Evolutionary conservation across 2,329 filamentous ascomycete species (phyloP), one percentile per base, ranked within the genome.

Genomic region (Bipolaris bicolor): DNA sequence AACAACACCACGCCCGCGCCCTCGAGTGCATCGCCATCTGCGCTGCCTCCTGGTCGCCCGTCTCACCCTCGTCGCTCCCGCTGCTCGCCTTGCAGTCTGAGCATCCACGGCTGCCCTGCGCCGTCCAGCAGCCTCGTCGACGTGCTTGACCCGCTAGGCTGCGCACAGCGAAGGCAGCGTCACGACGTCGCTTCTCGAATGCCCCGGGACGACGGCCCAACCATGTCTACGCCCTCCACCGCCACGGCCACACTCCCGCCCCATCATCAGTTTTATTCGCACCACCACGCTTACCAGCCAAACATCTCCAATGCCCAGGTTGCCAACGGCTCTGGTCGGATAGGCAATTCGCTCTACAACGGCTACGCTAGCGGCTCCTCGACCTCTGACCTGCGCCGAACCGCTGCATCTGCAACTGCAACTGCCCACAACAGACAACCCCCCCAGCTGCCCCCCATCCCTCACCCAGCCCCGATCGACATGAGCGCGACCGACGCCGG

Each of bases 141-240:
- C 63, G 55, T 55, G 56, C 57, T 45, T 50, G 57, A 53, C 50
- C 54, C 57, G 63, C 66, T 62, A 57, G 52, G 57, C 62, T 52
- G 57, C 55, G 61, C 43, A 57, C 48, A 61, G 57, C 45, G 20
- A 60, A 65, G 65, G 64, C 56, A 67, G 70, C 68, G 69, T 62
- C 65, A 69, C 68, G 47, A 73, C 68, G 58, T 54, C 70, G 60
- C 61, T 46, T 55, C 57, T 59, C 60, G 60, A 60, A 61, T 66
- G 65, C 67, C 70, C 52, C 51, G 63, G 50, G 58, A 52, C 66
- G 58, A 57, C 59, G 57, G 48, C 52, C 22, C 49, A 52, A 67
- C 67, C 63, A 79, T 79, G 77, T 78, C 76, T 63, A 79, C 77
- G 57, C 77, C 77, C 55, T 78, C 76, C 46, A 79, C 77, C 10